Conservation (phyloP, 2,329 filamentous ascomycete genomes). For the Colletotrichum musicola region DNA sequence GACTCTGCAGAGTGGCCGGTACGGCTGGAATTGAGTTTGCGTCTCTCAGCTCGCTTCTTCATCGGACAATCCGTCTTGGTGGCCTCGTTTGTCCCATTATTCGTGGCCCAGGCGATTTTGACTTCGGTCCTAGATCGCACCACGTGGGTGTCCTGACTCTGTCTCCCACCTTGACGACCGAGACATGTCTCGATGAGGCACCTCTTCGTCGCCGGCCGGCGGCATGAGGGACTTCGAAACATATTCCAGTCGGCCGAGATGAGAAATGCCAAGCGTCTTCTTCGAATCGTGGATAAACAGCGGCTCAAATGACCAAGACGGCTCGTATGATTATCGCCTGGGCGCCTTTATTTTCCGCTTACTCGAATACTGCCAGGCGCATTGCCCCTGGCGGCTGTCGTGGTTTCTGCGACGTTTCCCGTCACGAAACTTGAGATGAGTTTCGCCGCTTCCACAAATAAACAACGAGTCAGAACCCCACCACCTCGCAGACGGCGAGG, state of each 20-base stretch:
- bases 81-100: conserved; percentile 32
- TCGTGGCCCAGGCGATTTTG: background rate
- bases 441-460: conserved; percentile 34
- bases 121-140: conserved; percentile 3
- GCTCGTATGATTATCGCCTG: conserved; percentile 6
- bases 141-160: conserved; percentile 3
- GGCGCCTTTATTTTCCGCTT: background rate
- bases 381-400: background rate
- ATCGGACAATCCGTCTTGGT: conserved; percentile 29
- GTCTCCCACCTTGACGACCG: background rate
- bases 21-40: conserved; percentile 25
- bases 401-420: conserved; percentile 28
- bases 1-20: background rate
- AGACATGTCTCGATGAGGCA: background rate
- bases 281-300: background rate
- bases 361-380: background rate
- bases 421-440: conserved; percentile 36
- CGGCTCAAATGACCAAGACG: background rate
- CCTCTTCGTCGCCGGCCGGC: background rate
- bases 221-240: background rate
- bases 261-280: background rate
- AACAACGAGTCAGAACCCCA: conserved; percentile 28
- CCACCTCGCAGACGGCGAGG: conserved; percentile 8
- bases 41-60: conserved; percentile 5
- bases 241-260: background rate